Percentiles rank a stretch among this genome's conserved stretches.
These are phyloP conservation scores for Nidula niveotomentosa DNA, from an alignment of 1,284 basidiomycete species.

Conservation along the genomic window DNA sequence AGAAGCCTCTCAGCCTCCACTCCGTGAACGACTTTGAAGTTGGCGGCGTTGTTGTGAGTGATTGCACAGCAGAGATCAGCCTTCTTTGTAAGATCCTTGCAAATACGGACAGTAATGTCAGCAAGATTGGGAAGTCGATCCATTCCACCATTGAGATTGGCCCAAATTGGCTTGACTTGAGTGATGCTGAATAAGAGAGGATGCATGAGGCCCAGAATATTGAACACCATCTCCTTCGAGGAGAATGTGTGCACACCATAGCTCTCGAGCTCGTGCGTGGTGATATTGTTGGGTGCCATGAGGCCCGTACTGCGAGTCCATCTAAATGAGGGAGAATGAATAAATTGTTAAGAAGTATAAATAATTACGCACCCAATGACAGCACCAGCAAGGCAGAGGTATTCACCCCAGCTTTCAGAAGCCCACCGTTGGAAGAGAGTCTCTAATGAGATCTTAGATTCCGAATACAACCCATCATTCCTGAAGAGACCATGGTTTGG, in stretches of 20 bases:
- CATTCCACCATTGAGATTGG: slow-evolving; percentile 97
- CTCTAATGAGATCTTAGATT: slow-evolving; percentile 98
- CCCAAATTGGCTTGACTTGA: slow-evolving; percentile 99
- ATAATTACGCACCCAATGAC: slow-evolving; percentile 82
- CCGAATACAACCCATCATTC: slow-evolving; percentile 97
- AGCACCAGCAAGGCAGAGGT: slow-evolving; percentile 95
- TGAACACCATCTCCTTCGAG: slow-evolving; percentile 99
- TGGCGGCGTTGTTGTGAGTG: slow-evolving; percentile 90
- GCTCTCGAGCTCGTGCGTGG: slow-evolving; percentile 93
- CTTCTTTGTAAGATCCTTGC: slow-evolving; percentile 75
- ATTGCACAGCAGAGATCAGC: slow-evolving; percentile 93
- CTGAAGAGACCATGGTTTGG: slow-evolving; percentile 99
- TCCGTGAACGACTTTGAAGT: slow-evolving; percentile 92
- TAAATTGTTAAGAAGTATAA: slow-evolving; percentile 3
- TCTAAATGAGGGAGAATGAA: slow-evolving; percentile 33
- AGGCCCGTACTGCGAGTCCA: slow-evolving; percentile 99
- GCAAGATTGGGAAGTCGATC: slow-evolving; percentile 95
- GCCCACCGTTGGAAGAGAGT: slow-evolving; percentile 98
- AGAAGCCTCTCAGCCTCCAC: slow-evolving; percentile 91
- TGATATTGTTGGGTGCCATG: slow-evolving; percentile 94
- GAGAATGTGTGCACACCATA: slow-evolving; percentile 97
- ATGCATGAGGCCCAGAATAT: slow-evolving; percentile 98
- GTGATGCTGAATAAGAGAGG: slow-evolving; percentile 99
- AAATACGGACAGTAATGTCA: slow-evolving; percentile 88
- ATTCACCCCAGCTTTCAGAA: slow-evolving; percentile 99